A percentile compares a stretch with the other conserved stretches of the same genome.
phyloP scores from a whole-genome alignment of 805 yeast genomes.

The Metschnikowia dekortorum region DNA sequence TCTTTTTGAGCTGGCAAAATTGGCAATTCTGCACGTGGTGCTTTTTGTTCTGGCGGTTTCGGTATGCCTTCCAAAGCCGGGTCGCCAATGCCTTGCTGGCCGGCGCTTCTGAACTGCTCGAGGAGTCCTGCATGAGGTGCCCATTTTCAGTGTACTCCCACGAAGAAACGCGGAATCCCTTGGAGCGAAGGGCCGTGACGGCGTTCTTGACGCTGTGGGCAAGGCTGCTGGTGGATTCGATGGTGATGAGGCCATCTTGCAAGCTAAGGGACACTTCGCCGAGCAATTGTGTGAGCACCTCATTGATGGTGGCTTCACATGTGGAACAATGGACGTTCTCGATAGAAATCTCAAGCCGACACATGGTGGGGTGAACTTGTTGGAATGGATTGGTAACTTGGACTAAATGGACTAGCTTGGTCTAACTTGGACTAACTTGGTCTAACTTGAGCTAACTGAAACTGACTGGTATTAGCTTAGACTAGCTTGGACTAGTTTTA shows the following conservation, averaged over 20 bases:
- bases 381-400: not conserved
- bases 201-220: slow-evolving; percentile 9
- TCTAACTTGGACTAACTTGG: too few species aligned
- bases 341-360: slow-evolving; percentile 16
- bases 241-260: not conserved
- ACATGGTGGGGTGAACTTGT: not conserved
- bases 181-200: slow-evolving; percentile 21
- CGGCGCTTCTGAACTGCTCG: not conserved
- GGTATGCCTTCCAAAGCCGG: slow-evolving; percentile 15
- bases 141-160: slow-evolving; percentile 30
- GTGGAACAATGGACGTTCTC: slow-evolving; percentile 54
- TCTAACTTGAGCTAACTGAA: too few species aligned
- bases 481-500: too few species aligned
- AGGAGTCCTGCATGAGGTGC: slow-evolving; percentile 7
- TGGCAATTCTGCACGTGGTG: slow-evolving; percentile 41
- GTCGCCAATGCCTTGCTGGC: not conserved
- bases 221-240: not conserved
- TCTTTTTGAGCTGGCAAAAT: slow-evolving; percentile 31
- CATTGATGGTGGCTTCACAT: slow-evolving; percentile 40
- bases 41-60: slow-evolving; percentile 15
- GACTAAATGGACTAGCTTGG: too few species aligned
- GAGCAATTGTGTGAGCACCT: slow-evolving; percentile 3
- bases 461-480: too few species aligned
- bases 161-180: slow-evolving; percentile 36
- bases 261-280: not conserved